Percentiles rank a stretch among this genome's conserved stretches.
These are phyloP conservation scores for Ministeria vibrans DNA, from an alignment of 78 protist genomes.

Conservation along the genomic window DNA sequence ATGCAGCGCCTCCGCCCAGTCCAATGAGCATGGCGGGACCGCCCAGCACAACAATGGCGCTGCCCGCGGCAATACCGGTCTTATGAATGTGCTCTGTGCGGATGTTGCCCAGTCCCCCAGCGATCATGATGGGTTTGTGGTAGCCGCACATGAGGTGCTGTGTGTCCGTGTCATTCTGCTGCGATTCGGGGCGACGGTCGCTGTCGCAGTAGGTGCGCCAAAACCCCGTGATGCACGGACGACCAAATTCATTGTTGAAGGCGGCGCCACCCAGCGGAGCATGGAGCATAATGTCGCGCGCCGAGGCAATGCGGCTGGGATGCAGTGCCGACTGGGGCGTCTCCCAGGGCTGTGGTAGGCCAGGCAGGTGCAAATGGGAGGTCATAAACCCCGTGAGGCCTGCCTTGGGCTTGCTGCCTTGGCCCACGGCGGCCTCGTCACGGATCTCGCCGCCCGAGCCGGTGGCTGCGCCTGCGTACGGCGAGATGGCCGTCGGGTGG, in stretches of 20 bases:
- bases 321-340: not conserved
- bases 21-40: slow-evolving; percentile 91
- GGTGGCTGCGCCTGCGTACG: slow-evolving; percentile 82
- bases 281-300: slow-evolving; percentile 75
- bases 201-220: slow-evolving; percentile 45
- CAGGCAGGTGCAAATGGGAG: slow-evolving; percentile 75
- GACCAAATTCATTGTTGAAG: slow-evolving; percentile 87
- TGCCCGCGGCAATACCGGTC: slow-evolving; percentile 51
- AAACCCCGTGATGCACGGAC: slow-evolving; percentile 77
- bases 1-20: slow-evolving; percentile 92
- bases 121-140: slow-evolving; percentile 88
- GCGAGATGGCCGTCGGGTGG: slow-evolving; percentile 86
- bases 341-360: slow-evolving; percentile 74
- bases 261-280: slow-evolving; percentile 81
- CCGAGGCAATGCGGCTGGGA: slow-evolving; percentile 45
- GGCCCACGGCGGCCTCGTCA: slow-evolving; percentile 80
- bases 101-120: slow-evolving; percentile 86
- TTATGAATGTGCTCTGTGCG: slow-evolving; percentile 44
- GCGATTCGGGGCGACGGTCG: too few species aligned
- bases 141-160: slow-evolving; percentile 60
- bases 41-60: slow-evolving; percentile 78
- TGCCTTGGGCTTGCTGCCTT: slow-evolving; percentile 70
- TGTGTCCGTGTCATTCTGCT: slow-evolving; percentile 22
- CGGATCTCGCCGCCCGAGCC: slow-evolving; percentile 82
- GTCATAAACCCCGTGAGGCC: slow-evolving; percentile 73